These are phyloP conservation scores for Botrytis byssoidea DNA, from an alignment of 2,329 filamentous ascomycete genomes.

Conservation along the genomic window DNA sequence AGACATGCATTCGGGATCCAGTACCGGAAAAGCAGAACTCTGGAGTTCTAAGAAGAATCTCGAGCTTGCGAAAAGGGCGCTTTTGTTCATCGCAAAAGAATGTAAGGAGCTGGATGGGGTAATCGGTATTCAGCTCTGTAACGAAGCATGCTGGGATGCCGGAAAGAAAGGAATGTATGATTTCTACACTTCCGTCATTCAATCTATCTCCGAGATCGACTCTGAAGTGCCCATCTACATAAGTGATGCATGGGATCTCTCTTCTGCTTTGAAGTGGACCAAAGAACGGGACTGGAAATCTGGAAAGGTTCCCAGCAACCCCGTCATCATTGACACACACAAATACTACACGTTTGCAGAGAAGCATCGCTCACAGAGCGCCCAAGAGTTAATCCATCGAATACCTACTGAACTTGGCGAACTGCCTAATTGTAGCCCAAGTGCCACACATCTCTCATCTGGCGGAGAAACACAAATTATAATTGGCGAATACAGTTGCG, in stretches of 20 bases:
- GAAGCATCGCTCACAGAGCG: constrained; percentile 49
- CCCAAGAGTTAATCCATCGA: constrained; percentile 51
- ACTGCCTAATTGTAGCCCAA: constrained; percentile 43
- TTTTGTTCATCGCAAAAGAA: constrained; percentile 52
- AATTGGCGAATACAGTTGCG: constrained; percentile 59
- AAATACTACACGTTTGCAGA: constrained; percentile 59
- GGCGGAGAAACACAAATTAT: constrained; percentile 48
- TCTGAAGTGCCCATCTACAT: constrained; percentile 53
- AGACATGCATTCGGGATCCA: constrained; percentile 56
- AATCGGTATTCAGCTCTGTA: constrained; percentile 56
- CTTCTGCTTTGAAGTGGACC: constrained; percentile 46
- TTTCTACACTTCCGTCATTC: constrained; percentile 54
- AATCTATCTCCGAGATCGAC: constrained; percentile 48
- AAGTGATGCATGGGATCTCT: constrained; percentile 57
- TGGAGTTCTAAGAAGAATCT: constrained; percentile 48
- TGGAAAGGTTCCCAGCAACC: constrained; percentile 39
- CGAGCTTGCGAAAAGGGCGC: constrained; percentile 47
- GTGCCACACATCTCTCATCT: constrained; percentile 41
- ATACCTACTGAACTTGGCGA: constrained; percentile 45
- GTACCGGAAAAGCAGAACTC: constrained; percentile 50
- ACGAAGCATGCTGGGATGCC: constrained; percentile 51
- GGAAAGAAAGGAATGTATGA: constrained; percentile 52
- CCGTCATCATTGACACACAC: constrained; percentile 58
- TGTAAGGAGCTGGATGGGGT: constrained; percentile 43
- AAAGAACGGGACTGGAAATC: constrained; percentile 36